Evolutionary conservation across 441 rosid species (phyloP), one percentile per base, ranked within the genome.

Genomic region (Iberis amara): DNA sequence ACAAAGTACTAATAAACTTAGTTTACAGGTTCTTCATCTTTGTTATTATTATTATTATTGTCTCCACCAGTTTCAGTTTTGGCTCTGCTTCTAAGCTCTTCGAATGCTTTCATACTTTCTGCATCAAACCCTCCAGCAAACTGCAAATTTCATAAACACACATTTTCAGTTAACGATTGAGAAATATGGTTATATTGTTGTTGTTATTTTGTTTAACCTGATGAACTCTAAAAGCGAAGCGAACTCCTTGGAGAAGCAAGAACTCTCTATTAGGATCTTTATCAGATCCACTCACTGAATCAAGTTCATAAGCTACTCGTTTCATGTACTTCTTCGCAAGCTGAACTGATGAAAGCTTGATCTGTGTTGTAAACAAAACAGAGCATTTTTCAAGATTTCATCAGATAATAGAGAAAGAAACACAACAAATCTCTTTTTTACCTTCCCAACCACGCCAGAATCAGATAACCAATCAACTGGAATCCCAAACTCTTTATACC

Each of bases 21-120:
- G 30, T 26, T 26, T 26, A 26, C 30, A 26, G 30, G 4, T 26
- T 26, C 30, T 26, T 26, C 30, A 1, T 26, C 30, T 1, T 26
- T 26, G 4, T 26, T 26, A 4, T 26, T 26, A 4, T 26, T 26
- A 26, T 26, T 26, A 6, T 26, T 26, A 26, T 6, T 6, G 30
- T 26, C 21, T 18, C 21, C 21, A 18, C 21, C 21, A 18, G 62
- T 68, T 42, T 58, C 61, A 54, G 86, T 56, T 58, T 76, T 72
- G 49, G 81, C 81, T 24, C 91, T 89, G 61, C 75, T 79, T 62
- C 96, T 74, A 55, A 91, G 74, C 15, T 83, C 96, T 74, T 91
- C 96, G 56, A 91, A 91, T 44, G 89, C 92, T 79, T 81, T 91
- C 98, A 91, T 91, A 80, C 96, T 91, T 47, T 85, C 98, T 15